Evolutionary conservation across 495 filamentous ascomycete species (phyloP), one percentile per base, ranked within the genome.

Genomic region (Lophiostoma macrostomum): DNA sequence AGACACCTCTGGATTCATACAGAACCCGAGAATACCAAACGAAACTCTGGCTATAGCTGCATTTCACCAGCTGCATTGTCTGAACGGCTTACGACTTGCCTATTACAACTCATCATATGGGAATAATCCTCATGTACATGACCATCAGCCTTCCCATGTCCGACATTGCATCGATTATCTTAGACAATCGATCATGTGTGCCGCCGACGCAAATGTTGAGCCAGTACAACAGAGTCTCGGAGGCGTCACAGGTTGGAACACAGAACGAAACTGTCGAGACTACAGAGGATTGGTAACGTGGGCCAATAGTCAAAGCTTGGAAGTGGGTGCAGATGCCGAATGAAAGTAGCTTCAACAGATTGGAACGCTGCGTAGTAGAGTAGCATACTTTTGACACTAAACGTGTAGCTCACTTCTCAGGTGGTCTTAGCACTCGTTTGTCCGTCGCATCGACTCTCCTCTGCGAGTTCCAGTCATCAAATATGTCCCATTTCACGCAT

Each of bases 111-210:
- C n/a, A n/a, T n/a, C n/a, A n/a, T n/a, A n/a, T n/a, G n/a, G n/a
- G n/a, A n/a, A n/a, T n/a, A n/a, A n/a, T n/a, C n/a, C n/a, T n/a
- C n/a, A n/a, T n/a, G n/a, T n/a, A n/a, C n/a, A n/a, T n/a, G n/a
- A n/a, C n/a, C n/a, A n/a, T n/a, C n/a, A n/a, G n/a, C 45, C 46
- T 19, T 52, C 36, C 13, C 58, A 61, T 35, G 28, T 45, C 0
- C 53, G 51, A 12, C 58, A 61, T 39, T 61, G 58, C 39, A 64
- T 66, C 40, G 63, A 66, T 49, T 58, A 64, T 20, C 41, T 66
- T 25, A 56, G 63, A 2, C 63, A 66, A 53, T 55, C 50, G 4
- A 42, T 66, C n/a, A 40, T 64, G 40, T 66, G 63, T 31, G 47
- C 49, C 11, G 63, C 56, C 13, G 63, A 66, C 34, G 43, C 46